phyloP scores from a whole-genome alignment of 306 rosid species.

The Sicyos edulis region DNA sequence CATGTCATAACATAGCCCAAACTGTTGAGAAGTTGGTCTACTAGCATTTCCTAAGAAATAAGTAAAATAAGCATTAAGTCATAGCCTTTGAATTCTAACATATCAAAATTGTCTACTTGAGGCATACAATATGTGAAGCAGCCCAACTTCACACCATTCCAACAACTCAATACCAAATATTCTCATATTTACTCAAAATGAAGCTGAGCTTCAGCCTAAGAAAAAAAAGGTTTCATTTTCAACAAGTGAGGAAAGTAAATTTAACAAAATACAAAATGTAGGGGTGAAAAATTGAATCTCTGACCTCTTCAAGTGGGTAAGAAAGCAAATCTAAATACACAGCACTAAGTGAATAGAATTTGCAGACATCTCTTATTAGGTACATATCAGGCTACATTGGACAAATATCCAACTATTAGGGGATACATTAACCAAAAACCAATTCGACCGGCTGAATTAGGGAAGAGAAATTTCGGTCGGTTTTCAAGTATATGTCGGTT shows the following conservation, averaged over 20 bases:
- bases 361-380: conserved; percentile 6
- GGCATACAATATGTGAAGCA: not conserved
- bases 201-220: not conserved
- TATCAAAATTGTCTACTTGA: conserved; percentile 7
- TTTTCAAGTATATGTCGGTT: too few species aligned
- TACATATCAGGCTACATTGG: not conserved
- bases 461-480: too few species aligned
- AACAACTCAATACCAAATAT: not conserved
- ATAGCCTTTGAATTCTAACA: conserved; percentile 2
- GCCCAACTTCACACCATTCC: conserved; percentile 6
- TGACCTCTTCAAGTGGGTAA: too few species aligned
- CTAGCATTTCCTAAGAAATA: not conserved
- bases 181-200: too few species aligned
- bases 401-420: too few species aligned
- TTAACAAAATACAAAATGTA: too few species aligned
- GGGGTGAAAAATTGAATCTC: too few species aligned
- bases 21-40: not conserved
- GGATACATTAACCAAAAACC: too few species aligned
- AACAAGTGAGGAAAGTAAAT: not conserved
- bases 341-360: not conserved
- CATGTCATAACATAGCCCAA: not conserved
- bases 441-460: too few species aligned
- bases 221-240: not conserved
- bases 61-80: not conserved
- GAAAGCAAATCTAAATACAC: not conserved